phyloP scores from a whole-genome alignment of 805 yeast species.

The Myxozyma neglecta region DNA sequence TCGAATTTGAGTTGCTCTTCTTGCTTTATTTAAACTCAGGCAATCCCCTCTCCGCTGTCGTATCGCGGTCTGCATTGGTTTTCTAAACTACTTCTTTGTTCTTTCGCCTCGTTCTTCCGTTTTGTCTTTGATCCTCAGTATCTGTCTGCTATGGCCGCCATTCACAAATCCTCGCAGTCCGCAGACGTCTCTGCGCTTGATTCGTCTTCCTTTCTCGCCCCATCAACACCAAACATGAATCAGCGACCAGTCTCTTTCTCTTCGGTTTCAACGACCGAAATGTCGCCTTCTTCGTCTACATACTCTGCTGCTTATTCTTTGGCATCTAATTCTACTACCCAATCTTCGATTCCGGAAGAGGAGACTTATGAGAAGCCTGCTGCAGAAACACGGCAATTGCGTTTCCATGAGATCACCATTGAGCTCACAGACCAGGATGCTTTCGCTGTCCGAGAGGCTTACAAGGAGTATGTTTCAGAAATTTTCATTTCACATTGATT shows the following conservation, averaged over 20 bases:
- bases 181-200: not conserved
- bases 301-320: slow-evolving; percentile 6
- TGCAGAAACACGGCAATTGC: not conserved
- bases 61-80: too few relatives aligned
- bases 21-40: too few relatives aligned
- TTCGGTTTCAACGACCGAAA: slow-evolving; percentile 3
- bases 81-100: too few relatives aligned
- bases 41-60: too few relatives aligned
- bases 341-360: slow-evolving; percentile 6
- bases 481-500: not conserved
- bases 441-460: slow-evolving; percentile 19
- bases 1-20: too few relatives aligned
- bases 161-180: too few relatives aligned
- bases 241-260: not conserved
- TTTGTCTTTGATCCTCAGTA: too few relatives aligned
- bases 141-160: too few relatives aligned
- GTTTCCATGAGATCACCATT: slow-evolving; percentile 22
- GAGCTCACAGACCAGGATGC: slow-evolving; percentile 28
- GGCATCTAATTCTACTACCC: not conserved
- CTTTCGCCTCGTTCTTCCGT: too few relatives aligned
- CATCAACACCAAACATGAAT: not conserved
- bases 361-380: not conserved
- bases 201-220: not conserved
- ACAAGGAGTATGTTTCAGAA: slow-evolving; percentile 18
- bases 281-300: not conserved